Evolutionary conservation across 225 moss, liverwort and hornwort genomes (phyloP), one percentile per base, ranked within the genome.

Genomic region (Asterella californica): DNA sequence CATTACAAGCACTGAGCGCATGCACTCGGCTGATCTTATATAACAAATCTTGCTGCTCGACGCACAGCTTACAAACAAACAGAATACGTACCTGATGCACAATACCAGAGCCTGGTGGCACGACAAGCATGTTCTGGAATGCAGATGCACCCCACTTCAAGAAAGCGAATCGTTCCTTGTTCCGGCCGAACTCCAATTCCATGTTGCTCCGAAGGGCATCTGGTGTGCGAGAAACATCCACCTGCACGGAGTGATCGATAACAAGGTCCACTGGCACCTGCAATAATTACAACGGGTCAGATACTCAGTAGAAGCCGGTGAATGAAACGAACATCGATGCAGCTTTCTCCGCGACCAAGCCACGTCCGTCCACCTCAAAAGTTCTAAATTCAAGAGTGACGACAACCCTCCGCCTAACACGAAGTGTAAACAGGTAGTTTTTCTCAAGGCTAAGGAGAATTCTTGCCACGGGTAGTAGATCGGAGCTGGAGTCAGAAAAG

Each of bases 91-190:
- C 96, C 94, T 97, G 96, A 81, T 97, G 96, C 77, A 93, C 93
- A 57, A 97, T 97, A 61, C 96, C 96, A 60, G 94, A 97, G 65
- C 96, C 96, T 61, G 96, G 96, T 30, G 96, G 96, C 76, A 97
- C 96, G 38, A 97, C 96, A 59, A 97, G 91, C 96, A 97, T 97
- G 80, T 97, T 97, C 83, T 93, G 82, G 75, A 97, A 97, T 32
- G 96, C 94, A 81, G 88, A 89, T 24, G 96, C 96, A 75, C 96
- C 96, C 96, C 96, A 97, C 81, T 97, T 97, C 87, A 97, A 84
- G 79, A 97, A 97, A 77, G 83, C 92, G 79, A 97, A 94, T 25
- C 96, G 90, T 78, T 94, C 96, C 62, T 93, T 94, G 89, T 97
- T 97, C 55, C 96, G 91, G 71, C 84, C 73, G 53, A 97, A 97